Percentiles rank a stretch among this genome's conserved stretches.
Conservation (phyloP, 176 grass and related monocot species). For the Bothriochloa decipiens region DNA sequence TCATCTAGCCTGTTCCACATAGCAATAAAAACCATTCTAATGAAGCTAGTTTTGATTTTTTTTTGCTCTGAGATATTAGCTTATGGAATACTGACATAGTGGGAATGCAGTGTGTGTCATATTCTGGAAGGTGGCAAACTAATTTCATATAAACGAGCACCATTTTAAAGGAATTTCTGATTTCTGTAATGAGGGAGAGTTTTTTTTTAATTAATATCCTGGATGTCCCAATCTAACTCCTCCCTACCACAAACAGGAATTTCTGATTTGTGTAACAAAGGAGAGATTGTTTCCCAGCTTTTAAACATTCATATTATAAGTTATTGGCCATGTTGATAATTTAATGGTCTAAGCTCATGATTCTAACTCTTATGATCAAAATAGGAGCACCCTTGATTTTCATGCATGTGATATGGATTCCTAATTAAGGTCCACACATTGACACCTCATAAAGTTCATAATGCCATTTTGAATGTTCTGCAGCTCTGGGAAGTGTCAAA, state of each 20-base stretch:
- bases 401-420: no score
- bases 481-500: constrained; percentile 99
- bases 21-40: constrained; percentile 1
- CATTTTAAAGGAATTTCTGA: neutral
- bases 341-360: neutral
- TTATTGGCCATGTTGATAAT: neutral
- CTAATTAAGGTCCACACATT: no score
- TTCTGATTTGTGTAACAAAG: neutral
- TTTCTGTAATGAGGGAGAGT: neutral
- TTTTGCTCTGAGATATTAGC: neutral
- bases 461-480: constrained; percentile 36
- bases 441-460: constrained; percentile 18
- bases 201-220: neutral
- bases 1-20: neutral
- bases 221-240: neutral
- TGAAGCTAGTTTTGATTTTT: neutral
- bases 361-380: neutral
- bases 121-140: neutral
- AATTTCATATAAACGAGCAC: neutral
- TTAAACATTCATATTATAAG: neutral
- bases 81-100: neutral
- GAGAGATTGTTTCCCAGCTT: neutral
- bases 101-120: neutral
- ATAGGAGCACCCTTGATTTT: no score
- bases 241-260: neutral